Conservation (phyloP, 1,284 basidiomycete genomes). For the Boletus subluridellus region DNA sequence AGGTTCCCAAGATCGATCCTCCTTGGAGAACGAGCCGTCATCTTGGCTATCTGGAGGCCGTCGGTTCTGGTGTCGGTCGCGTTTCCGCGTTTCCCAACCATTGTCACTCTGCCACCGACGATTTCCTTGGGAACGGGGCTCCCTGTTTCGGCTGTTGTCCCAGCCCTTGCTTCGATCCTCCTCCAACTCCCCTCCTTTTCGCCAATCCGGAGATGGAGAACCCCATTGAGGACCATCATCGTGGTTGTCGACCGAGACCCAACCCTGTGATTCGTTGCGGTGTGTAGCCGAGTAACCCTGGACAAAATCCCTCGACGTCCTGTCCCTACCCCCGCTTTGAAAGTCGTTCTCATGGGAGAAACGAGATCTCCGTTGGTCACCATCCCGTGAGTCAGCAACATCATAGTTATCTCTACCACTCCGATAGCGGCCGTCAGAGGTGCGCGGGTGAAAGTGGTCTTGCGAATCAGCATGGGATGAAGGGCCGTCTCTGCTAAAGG, state of each 20-base stretch:
- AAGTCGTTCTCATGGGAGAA: slow-evolving; percentile 38
- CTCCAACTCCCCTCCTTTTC: slow-evolving; percentile 27
- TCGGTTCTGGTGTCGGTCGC: slow-evolving; percentile 33
- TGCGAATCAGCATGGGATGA: slow-evolving; percentile 50
- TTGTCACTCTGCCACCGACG: slow-evolving; percentile 38
- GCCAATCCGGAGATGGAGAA: slow-evolving; percentile 44
- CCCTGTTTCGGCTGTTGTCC: slow-evolving; percentile 28
- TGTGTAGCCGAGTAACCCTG: slow-evolving; percentile 40
- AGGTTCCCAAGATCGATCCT: slow-evolving; percentile 61
- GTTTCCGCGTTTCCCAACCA: slow-evolving; percentile 39
- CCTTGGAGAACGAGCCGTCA: slow-evolving; percentile 29
- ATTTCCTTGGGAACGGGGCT: slow-evolving; percentile 30
- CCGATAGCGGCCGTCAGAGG: slow-evolving; percentile 48
- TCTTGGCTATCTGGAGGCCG: slow-evolving; percentile 30
- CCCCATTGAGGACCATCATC: slow-evolving; percentile 39
- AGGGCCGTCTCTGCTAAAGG: slow-evolving; percentile 48
- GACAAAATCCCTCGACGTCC: slow-evolving; percentile 46
- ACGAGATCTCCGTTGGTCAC: slow-evolving; percentile 45
- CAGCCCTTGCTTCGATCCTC: slow-evolving; percentile 33
- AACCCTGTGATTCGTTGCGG: slow-evolving; percentile 43
- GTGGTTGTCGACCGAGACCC: slow-evolving; percentile 38
- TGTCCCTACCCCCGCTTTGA: slow-evolving; percentile 41
- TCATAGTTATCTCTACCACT: slow-evolving; percentile 52
- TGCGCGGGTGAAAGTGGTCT: slow-evolving; percentile 49
- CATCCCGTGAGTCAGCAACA: slow-evolving; percentile 40